These are phyloP conservation scores for Aspergillus glaucus DNA, from an alignment of 2,329 filamentous ascomycete species.

Conservation along the genomic window DNA sequence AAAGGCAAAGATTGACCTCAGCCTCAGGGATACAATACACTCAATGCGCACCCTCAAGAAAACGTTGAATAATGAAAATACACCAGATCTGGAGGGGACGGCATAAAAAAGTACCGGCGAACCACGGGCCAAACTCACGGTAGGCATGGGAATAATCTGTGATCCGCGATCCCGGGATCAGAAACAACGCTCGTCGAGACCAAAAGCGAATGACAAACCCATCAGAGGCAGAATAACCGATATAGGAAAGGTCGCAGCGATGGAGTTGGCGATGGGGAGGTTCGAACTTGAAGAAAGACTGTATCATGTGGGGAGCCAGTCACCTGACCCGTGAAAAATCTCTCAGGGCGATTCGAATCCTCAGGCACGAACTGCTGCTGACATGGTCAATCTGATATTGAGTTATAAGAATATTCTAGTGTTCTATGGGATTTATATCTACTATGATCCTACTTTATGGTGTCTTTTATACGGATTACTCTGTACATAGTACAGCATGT, in stretches of 20 bases:
- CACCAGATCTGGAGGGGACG: not conserved
- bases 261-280: constrained; percentile 12
- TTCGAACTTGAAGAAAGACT: not conserved
- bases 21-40: no score
- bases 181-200: constrained; percentile 7
- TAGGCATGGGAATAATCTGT: constrained; percentile 23
- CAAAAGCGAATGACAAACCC: not conserved
- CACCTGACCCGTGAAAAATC: constrained; percentile 25
- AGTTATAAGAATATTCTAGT: no score
- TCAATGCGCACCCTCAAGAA: no score
- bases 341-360: constrained; percentile 8
- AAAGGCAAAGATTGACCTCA: no score
- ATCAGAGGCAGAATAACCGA: not conserved
- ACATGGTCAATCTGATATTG: no score
- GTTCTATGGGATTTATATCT: no score
- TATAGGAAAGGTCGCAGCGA: not conserved
- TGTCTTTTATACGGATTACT: no score
- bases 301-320: constrained; percentile 9
- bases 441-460: no score
- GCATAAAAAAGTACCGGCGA: constrained; percentile 2
- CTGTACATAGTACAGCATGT: no score
- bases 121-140: constrained; percentile 24
- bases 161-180: constrained; percentile 13
- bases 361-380: constrained; percentile 12
- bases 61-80: not conserved